These are phyloP conservation scores for Fusarium fracticaudum DNA, from an alignment of 2,329 filamentous ascomycete species.

Conservation along the genomic window DNA sequence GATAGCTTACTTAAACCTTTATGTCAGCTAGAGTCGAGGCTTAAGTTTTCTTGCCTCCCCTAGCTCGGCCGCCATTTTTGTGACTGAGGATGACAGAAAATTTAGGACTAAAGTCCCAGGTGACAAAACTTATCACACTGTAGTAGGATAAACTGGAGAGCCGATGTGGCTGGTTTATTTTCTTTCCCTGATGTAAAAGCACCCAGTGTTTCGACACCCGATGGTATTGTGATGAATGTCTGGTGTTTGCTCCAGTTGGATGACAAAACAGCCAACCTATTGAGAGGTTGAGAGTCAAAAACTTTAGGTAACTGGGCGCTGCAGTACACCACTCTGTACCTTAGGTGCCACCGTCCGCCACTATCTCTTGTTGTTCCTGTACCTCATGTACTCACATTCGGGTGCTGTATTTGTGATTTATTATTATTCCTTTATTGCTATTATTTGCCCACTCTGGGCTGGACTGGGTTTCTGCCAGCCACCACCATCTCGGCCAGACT, in stretches of 20 bases:
- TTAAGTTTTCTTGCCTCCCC: neutral
- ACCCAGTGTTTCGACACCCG: neutral
- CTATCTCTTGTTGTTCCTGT: slow-evolving; percentile 12
- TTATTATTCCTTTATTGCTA: neutral
- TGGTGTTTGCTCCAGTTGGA: slow-evolving; percentile 22
- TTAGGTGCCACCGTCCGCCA: slow-evolving; percentile 16
- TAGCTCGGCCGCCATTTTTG: slow-evolving; percentile 10
- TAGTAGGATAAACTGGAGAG: neutral
- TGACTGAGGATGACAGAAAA: neutral
- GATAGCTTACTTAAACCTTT: neutral
- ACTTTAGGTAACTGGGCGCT: neutral
- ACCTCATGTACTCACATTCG: neutral
- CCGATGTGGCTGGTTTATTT: neutral
- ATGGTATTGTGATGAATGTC: neutral
- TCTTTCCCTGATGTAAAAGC: neutral
- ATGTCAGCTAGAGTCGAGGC: neutral
- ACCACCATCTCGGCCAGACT: slow-evolving; percentile 24
- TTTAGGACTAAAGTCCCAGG: neutral
- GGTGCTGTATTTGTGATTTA: neutral
- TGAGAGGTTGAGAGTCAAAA: slow-evolving; percentile 1
- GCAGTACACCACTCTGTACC: slow-evolving; percentile 11
- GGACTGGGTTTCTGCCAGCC: slow-evolving; percentile 23
- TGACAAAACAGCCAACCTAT: slow-evolving; percentile 2
- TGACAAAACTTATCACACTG: neutral
- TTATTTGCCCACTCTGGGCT: slow-evolving; percentile 12